Base-by-base conservation (phyloP, 345 rosid species). In the Sonneratia alba region DNA sequence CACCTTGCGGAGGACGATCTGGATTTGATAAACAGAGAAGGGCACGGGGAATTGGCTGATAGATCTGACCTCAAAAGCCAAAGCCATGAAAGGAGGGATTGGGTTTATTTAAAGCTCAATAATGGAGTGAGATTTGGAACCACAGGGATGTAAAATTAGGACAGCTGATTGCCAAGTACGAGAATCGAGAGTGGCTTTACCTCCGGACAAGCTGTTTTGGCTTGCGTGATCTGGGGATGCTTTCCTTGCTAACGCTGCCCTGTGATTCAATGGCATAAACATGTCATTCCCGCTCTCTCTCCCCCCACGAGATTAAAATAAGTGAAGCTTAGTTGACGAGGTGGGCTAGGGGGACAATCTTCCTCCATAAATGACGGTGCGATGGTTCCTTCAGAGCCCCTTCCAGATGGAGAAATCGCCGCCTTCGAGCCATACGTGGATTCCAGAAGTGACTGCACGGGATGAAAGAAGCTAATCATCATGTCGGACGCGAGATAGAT, bases 41-140 rank as follows among this genome's bases (percentile, higher is more conserved):
- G 45, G 6, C 27, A 62, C 10, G 38, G 16, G 32, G 38, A 32
- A 27, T 62, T 1, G 32, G 66, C 18, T 34, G 27, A 62, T 62
- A 14, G 66, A 32, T 34, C 66, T 32, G 66, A 62, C 27, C 66
- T 62, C 38, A 62, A 62, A 62, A 62, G 66, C 66, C 66, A 62
- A 62, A 62, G 66, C 66, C 66, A 62, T 24, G 38, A 12, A 62
- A 62, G 66, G 37, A 62, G 66, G 66, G 66, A 62, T 62, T 62
- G 32, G 66, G 37, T 62, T 27, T 27, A 12, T 1, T 61, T 8
- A 27, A 6, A n/a, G 66, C 32, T 32, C 13, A 24, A 10, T 10
- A 13, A 34, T 13, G 15, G 12, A 32, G 19, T 62, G 66, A 62
- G 66, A 32, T 27, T 34, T 34, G 27, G 66, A 62, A 32, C 11